Evolutionary conservation across 495 filamentous ascomycete species (phyloP), one percentile per base, ranked within the genome.

Genomic region (Pseudotulostoma volvatum): DNA sequence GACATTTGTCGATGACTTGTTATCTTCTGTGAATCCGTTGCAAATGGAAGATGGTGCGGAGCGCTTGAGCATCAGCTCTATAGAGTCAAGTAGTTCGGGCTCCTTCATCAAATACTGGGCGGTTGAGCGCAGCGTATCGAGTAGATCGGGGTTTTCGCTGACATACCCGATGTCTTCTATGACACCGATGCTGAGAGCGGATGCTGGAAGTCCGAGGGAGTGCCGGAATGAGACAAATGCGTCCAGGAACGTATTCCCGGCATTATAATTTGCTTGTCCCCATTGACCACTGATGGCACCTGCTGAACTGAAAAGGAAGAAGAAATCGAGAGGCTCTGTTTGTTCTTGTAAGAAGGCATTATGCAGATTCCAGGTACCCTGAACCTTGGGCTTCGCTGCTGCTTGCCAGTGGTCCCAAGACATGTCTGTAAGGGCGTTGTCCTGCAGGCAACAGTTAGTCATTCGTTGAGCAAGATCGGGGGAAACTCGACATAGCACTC

Each of bases 331-430:
- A 2, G 8, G 0, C 1, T 0, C 17, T n/a, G n/a, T n/a, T n/a
- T n/a, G n/a, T 15, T 1, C 14, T 9, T 4, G 7, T 7, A 18
- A 8, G 4, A 34, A 18, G 2, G 21, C 39, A 2, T 67, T 54
- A 50, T 77, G 71, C 36, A 77, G 61, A 49, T 74, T 67, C 52
- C 50, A 58, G 1, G 59, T 57, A 7, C 64, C 65, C 4, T 52
- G 25, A 1, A 58, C 56, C 46, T 66, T 67, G 25, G 63, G 57
- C 1, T 35, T 41, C 0, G 58, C 38, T 0, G 52, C 49, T 0
- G 39, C 44, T 1, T 43, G 43, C 51, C 60, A 61, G 18, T 60
- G 46, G 0, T 54, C 48, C 3, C 17, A 14, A 11, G 34, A 31
- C 33, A 42, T 36, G 13, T 39, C 31, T 11, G 19, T 14, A 2